Conservation (phyloP, 768 basidiomycete genomes). For the Suillus sp. region DNA sequence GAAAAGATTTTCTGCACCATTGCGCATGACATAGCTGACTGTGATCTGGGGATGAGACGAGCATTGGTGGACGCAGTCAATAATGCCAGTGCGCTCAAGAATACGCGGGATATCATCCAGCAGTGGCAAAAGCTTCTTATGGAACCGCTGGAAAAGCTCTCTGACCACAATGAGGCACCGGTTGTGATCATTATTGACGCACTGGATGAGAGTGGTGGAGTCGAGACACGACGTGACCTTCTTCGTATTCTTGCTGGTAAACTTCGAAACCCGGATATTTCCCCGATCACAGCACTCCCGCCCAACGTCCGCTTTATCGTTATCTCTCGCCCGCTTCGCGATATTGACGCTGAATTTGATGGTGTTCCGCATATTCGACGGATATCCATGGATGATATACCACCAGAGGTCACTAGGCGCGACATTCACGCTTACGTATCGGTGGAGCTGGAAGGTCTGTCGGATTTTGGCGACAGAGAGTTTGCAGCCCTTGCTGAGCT, state of each 20-base stretch:
- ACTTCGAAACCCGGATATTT: neutral
- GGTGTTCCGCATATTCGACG: neutral
- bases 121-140: conserved; percentile 3
- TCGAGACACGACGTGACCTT: neutral
- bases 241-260: neutral
- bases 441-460: neutral
- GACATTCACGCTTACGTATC: conserved; percentile 1
- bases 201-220: conserved; percentile 19
- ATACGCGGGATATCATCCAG: neutral
- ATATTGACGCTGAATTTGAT: neutral
- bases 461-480: neutral
- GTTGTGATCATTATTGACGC: conserved; percentile 22
- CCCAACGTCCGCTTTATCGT: neutral
- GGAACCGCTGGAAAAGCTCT: neutral
- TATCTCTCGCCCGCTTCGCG: neutral
- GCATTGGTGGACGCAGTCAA: neutral
- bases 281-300: neutral
- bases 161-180: too few species aligned
- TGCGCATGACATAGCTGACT: conserved; percentile 19
- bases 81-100: neutral
- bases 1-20: conserved; percentile 1
- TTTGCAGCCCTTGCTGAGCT: neutral
- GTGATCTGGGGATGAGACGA: neutral
- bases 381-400: neutral
- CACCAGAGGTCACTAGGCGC: neutral